Evolutionary conservation across 805 yeast genomes (phyloP), one percentile per base, ranked within the genome.

Genomic region (Novakomyces olei): DNA sequence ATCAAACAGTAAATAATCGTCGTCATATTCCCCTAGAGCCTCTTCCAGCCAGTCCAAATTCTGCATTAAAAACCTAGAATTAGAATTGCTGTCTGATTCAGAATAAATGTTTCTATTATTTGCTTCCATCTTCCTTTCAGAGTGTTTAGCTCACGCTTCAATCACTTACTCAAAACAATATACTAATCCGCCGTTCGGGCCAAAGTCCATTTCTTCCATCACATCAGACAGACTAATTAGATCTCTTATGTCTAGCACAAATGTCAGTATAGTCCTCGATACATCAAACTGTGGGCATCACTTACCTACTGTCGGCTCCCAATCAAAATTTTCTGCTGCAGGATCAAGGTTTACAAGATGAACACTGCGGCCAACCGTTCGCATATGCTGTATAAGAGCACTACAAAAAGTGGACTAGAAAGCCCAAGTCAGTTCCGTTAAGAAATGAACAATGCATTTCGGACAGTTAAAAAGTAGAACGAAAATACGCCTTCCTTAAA

Each of bases 11-110:
- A 85, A 59, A 46, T 79, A 85, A 46, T 88, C 98, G 47, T 88
- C 96, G 44, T 77, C 83, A 48, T 61, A 88, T 40, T 88, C 96
- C 12, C 98, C 98, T 37, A 88, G 75, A 48, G 85, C 93, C 44
- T 85, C 95, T 44, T 85, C 98, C 20, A 88, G 56, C 99, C 99
- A 88, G 55, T 88, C 99, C 38, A 88, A 50, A 47, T 88, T 88
- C 28, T 83, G 69, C 47, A 88, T 51, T 22, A 88, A 58, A 47
- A 83, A 58, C 15, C 44, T 40, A 7, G n/a, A n/a, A n/a, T n/a
- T n/a, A n/a, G n/a, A n/a, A 9, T 8, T n/a, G 10, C 28, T 14
- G n/a, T 15, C 9, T 8, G 31, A 26, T 31, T 8, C n/a, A 14
- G 12, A 10, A 10, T 27, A 27, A 15, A 27, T 10, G 9, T 12